These are phyloP conservation scores for Annulohypoxylon maeteangense DNA, from an alignment of 495 filamentous ascomycete genomes.

Conservation along the genomic window DNA sequence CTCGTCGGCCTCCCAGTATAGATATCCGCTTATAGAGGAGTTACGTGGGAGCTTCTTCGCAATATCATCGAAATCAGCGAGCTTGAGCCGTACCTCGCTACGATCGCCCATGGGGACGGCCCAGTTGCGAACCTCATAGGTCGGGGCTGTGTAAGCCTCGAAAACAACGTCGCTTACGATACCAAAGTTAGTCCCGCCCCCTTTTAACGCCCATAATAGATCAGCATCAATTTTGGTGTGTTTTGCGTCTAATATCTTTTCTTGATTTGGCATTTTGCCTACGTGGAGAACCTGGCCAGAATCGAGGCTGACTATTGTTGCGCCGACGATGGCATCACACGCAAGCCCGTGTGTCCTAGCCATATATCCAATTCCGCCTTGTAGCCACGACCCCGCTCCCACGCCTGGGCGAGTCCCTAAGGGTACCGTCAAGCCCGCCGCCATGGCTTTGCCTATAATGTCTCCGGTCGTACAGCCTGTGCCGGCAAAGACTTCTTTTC, in stretches of 20 bases:
- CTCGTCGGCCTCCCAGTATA: slow-evolving; percentile 62
- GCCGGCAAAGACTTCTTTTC: slow-evolving; percentile 60
- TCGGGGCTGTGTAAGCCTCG: slow-evolving; percentile 59
- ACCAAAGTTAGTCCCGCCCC: slow-evolving; percentile 71
- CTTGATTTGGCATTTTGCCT: slow-evolving; percentile 63
- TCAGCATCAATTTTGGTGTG: slow-evolving; percentile 62
- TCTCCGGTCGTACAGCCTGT: slow-evolving; percentile 67
- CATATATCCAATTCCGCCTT: slow-evolving; percentile 73
- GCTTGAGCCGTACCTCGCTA: slow-evolving; percentile 50
- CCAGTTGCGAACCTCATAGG: slow-evolving; percentile 62
- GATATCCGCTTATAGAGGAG: slow-evolving; percentile 67
- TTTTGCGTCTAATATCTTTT: slow-evolving; percentile 59
- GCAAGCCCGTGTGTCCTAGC: slow-evolving; percentile 66
- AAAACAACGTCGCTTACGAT: slow-evolving; percentile 70
- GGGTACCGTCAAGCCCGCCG: slow-evolving; percentile 64
- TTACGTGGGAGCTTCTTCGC: slow-evolving; percentile 55
- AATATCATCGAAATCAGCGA: slow-evolving; percentile 59
- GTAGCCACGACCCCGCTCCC: slow-evolving; percentile 70
- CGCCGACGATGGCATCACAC: slow-evolving; percentile 70
- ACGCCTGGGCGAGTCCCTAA: slow-evolving; percentile 70
- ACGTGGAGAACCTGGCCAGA: slow-evolving; percentile 61
- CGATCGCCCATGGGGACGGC: slow-evolving; percentile 57
- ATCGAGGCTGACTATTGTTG: slow-evolving; percentile 65
- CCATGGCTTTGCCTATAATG: slow-evolving; percentile 64
- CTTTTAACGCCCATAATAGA: slow-evolving; percentile 70